phyloP scores from a whole-genome alignment of 2,329 filamentous ascomycete species.

The Ploettnerulaceae sp. region DNA sequence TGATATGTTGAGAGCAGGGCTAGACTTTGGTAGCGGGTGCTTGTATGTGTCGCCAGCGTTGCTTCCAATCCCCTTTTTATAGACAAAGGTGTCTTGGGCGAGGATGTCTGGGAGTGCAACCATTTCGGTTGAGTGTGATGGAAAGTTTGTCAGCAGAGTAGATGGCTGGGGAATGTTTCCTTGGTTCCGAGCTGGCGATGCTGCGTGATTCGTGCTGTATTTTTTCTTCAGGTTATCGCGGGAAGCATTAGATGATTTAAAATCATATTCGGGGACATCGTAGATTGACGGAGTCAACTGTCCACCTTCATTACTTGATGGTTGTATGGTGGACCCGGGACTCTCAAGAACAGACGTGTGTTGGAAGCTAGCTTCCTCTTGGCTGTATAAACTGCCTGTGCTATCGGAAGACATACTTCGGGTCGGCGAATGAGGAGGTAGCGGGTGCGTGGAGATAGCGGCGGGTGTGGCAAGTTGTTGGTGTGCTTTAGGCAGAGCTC shows the following conservation, averaged over 20 bases:
- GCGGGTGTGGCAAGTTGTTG: constrained; percentile 6
- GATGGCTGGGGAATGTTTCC: neutral
- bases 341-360: no score
- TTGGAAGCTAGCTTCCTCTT: constrained; percentile 6
- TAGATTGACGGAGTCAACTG: neutral
- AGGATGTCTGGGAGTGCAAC: neutral
- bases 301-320: neutral
- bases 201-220: no score
- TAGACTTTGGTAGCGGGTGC: neutral
- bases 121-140: neutral
- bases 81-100: neutral
- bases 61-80: neutral
- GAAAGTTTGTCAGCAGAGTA: neutral
- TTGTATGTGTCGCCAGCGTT: neutral
- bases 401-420: constrained; percentile 8
- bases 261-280: neutral
- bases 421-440: neutral
- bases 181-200: no score
- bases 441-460: neutral
- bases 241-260: neutral
- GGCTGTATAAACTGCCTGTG: constrained; percentile 19
- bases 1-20: neutral
- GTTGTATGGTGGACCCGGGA: no score
- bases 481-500: constrained; percentile 6
- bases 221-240: neutral